Base-by-base conservation (phyloP, 1,139 yeast species). In the Nakaseomyces delphensis region DNA sequence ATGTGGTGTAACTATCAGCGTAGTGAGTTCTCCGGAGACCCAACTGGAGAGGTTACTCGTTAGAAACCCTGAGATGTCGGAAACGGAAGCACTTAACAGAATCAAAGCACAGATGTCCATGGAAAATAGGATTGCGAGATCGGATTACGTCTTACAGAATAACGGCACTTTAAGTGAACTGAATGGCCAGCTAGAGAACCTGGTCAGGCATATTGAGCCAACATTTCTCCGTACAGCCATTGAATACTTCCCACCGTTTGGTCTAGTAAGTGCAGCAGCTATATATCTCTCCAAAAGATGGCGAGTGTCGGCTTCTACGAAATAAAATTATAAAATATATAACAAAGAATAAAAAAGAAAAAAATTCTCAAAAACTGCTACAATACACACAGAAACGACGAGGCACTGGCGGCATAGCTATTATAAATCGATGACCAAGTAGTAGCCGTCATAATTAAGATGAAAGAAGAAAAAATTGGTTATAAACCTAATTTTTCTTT, bases 21-120 rank as follows among this genome's bases (percentile, higher is more conserved):
- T 89, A 0, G 43, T 57, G 9, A 83, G 95, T 51, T 66, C 69
- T 7, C 67, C 66, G 18, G 71, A 71, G 1, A 48, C 63, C 3
- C 97, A 93, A 60, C 52, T 82, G 27, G 64, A 71, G 47, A 68
- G 98, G 43, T 67, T 93, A 35, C 56, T 73, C 47, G 55, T 55
- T 3, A 69, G 99, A 49, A 89, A 91, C 56, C 74, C 81, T 0
- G 82, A 79, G 40, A 64, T 91, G 52, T 59, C 79, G 1, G 61
- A 56, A 32, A 79, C 79, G 16, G 95, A 86, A 48, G 91, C 93
- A 0, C 59, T 67, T 7, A 74, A 79, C 48, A 70, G 98, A 44
- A 83, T 93, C 29, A 68, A 67, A 10, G 75, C 89, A 43, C 98
- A 93, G 59, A 79, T 87, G 83, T 60, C 81, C 1, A 71, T 75